Base-by-base conservation (phyloP, 192 early-diverging fungal genomes). In the Coemansia sp. region DNA sequence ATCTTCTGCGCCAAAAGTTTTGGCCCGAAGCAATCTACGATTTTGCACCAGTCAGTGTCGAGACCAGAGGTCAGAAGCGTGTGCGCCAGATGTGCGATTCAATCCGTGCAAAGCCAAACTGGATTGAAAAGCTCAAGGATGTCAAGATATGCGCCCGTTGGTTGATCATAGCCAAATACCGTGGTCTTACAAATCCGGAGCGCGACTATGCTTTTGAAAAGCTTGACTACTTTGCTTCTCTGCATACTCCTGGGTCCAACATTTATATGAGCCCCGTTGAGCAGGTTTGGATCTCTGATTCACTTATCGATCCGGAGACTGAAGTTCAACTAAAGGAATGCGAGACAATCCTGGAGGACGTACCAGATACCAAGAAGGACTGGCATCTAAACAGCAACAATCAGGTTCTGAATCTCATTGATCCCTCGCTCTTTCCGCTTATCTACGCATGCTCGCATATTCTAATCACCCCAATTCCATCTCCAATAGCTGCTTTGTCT, bases 361-460 rank as follows among this genome's bases (percentile, higher is more conserved):
- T 58, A 4, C 64, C 61, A 1, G 64, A 56, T 7, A 7, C 27
- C 27, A 30, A 30, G 17, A 59, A 59, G 51, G 66, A 79, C 51
- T 79, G 70, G 69, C 75, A 71, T 48, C 61, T 58, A 2, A 46
- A 58, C 8, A 59, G 53, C 17, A 40, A 68, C 44, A 33, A 68
- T 13, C 61, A 64, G 57, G 72, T 80, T 13, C 57, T 67, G 7
- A 61, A 71, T 19, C 43, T 80, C 15, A 55, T 80, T n/a, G 67
- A 75, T 30, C 78, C 72, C 34, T 80, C 72, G 9, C 46, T 80
- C 23, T 71, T n/a, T n/a, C n/a, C n/a, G n/a, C n/a, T n/a, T n/a
- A n/a, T n/a, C n/a, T n/a, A n/a, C 27, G 7, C 4, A 41, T 39
- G 64, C 62, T 52, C 62, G 1, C 23, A 23, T 1, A 21, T 65